Base-by-base conservation (phyloP, 768 basidiomycete genomes). In the Rhodotorula sphaerocarpa region DNA sequence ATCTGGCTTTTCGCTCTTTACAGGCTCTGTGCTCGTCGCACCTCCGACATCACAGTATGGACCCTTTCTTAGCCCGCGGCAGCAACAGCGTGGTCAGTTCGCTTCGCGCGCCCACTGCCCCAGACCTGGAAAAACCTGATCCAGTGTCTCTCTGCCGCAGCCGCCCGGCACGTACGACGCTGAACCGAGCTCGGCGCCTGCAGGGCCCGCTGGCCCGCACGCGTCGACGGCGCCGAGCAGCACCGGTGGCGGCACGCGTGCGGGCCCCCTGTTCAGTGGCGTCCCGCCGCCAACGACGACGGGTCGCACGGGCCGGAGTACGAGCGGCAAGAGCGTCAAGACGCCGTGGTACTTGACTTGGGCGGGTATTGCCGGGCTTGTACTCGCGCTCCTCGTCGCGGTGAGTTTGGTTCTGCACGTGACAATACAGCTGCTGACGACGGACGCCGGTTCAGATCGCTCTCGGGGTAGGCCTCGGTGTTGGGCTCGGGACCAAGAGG, bases 401-500 rank as follows among this genome's bases (percentile, higher is more conserved):
- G 57, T 51, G 25, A 21, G 57, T 44, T 12, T 27, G 20, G 6
- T n/a, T 2, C 10, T 3, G 12, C 4, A 14, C 1, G 14, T 7
- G 18, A 23, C 21, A 28, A 39, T 3, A 18, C 2, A 18, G 3
- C n/a, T 14, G 34, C 50, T 51, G 50, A 51, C 34, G 9, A 21
- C 30, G 3, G 15, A 18, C 6, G 4, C 5, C 2, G 5, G 9
- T 12, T 16, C 46, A 25, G 34, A 56, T 66, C 0, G 65, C 56
- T 10, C n/a, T 66, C 0, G 65, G 65, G 10, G 60, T 66, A 5
- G 65, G 65, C 1, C 28, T 66, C 7, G 65, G 65, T 0, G 65
- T 66, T 4, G 65, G 65, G 20, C 41, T 66, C 10, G 63, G 63
- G 3, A 51, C 53, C 20, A 56, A 46, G 54, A 41, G 23, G 6